phyloP scores from a whole-genome alignment of 2,329 filamentous ascomycete species.

The Colletotrichum spaethianum region DNA sequence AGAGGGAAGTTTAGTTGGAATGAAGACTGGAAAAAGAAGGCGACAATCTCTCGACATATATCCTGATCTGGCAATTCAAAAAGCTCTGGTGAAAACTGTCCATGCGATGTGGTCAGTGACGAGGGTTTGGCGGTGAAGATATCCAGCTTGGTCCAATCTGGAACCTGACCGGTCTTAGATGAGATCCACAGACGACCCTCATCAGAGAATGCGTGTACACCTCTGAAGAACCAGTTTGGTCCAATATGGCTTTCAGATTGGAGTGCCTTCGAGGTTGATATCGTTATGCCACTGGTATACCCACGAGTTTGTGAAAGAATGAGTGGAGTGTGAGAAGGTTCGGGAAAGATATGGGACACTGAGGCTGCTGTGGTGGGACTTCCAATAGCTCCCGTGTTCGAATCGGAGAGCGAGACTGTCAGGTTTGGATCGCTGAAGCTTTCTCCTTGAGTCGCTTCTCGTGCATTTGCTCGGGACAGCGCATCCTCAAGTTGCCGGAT shows the following conservation, averaged over 20 bases:
- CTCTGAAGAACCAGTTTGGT: conserved; percentile 32
- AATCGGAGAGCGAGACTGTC: background rate
- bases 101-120: background rate
- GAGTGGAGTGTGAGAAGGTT: background rate
- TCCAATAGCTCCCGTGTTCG: background rate
- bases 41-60: background rate
- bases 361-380: background rate
- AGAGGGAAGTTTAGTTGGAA: background rate
- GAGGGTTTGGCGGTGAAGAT: background rate
- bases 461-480: background rate
- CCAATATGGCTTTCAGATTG: conserved; percentile 7
- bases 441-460: background rate
- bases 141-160: conserved; percentile 19
- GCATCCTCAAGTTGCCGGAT: conserved; percentile 18
- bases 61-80: background rate
- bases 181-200: conserved; percentile 24
- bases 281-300: background rate
- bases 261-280: background rate
- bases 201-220: conserved; percentile 19
- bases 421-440: background rate
- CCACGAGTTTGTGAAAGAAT: background rate
- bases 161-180: conserved; percentile 13
- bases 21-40: background rate
- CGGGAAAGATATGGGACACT: background rate
- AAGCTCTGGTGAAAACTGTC: background rate